Evolutionary conservation across 116 monocot species (phyloP), one percentile per base, ranked within the genome.

Genomic region (Dioscorea cayenensis): DNA sequence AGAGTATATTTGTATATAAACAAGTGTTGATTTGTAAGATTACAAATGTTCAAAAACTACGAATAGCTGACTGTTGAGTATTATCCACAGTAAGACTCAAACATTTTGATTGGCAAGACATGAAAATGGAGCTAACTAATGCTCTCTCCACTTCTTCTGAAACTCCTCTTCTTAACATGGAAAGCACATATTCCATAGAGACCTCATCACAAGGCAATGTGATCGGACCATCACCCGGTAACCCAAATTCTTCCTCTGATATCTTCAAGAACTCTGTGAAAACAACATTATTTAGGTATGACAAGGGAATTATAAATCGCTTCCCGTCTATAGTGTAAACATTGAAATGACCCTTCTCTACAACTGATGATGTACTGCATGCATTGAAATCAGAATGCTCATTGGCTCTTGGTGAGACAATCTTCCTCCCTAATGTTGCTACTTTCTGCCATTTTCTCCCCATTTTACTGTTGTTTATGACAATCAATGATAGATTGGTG

Each of bases 181-280:
- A 32, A 32, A 32, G 32, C 32, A 32, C 32, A 32, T 32, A 3
- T 0, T 32, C 4, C 32, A 4, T 32, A 32, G 4, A 32, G 4
- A 32, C 32, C 32, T 32, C 32, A 32, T 32, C 32, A 32, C 32
- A 32, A 32, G 32, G 77, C 36, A 81, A 59, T 25, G 66, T 81
- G 60, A 85, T 85, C 0, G 75, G 81, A 5, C 78, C 74, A 75
- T 71, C 71, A 17, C 66, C 11, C 1, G 81, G 77, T 22, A 81
- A 65, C 19, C 85, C 85, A 63, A 71, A 81, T 62, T 81, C 85
- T 32, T 85, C 85, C 65, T 85, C 78, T 8, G 85, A 81, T 22
- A 85, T 71, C 19, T 14, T 72, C 19, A 85, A 63, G 14, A 81
- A 69, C 69, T 75, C 78, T 22, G 3, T 16, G 49, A 81, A 75